These are phyloP conservation scores for Phytophthora palmivora DNA, from an alignment of 352 stramenopile genomes.

Conservation along the genomic window DNA sequence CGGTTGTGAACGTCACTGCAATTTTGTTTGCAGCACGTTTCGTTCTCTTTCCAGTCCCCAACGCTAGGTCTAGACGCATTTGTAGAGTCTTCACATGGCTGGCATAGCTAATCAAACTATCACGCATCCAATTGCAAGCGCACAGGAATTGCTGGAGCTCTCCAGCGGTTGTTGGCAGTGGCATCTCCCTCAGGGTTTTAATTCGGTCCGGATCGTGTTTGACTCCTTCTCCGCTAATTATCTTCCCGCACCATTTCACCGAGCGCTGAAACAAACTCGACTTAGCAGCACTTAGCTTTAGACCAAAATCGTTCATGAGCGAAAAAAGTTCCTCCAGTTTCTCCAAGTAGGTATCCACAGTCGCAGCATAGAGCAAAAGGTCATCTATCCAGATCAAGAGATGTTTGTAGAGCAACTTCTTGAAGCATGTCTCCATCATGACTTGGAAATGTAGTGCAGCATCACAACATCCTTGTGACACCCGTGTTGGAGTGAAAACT, in stretches of 20 bases:
- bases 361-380: slow-evolving; percentile 30
- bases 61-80: not conserved
- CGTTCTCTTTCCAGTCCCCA: not conserved
- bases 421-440: slow-evolving; percentile 15
- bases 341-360: slow-evolving; percentile 28
- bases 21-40: slow-evolving; percentile 2
- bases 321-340: slow-evolving; percentile 28
- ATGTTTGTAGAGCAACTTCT: slow-evolving; percentile 11
- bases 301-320: slow-evolving; percentile 27
- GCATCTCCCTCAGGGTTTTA: not conserved
- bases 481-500: slow-evolving; percentile 23
- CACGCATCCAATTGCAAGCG: slow-evolving; percentile 16
- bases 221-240: slow-evolving; percentile 8
- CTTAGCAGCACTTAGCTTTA: slow-evolving; percentile 30
- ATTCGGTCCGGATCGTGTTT: slow-evolving; percentile 8
- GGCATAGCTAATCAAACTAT: slow-evolving; percentile 11
- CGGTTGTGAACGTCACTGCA: not conserved
- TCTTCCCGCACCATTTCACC: slow-evolving; percentile 32
- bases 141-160: too few species aligned
- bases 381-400: slow-evolving; percentile 45
- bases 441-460: slow-evolving; percentile 17
- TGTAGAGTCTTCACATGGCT: not conserved
- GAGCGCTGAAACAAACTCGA: slow-evolving; percentile 24
- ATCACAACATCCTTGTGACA: slow-evolving; percentile 19
- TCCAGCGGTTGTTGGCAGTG: slow-evolving; percentile 1